Base-by-base conservation (phyloP, 2,329 filamentous ascomycete species). In the Paecilomyces sp. region DNA sequence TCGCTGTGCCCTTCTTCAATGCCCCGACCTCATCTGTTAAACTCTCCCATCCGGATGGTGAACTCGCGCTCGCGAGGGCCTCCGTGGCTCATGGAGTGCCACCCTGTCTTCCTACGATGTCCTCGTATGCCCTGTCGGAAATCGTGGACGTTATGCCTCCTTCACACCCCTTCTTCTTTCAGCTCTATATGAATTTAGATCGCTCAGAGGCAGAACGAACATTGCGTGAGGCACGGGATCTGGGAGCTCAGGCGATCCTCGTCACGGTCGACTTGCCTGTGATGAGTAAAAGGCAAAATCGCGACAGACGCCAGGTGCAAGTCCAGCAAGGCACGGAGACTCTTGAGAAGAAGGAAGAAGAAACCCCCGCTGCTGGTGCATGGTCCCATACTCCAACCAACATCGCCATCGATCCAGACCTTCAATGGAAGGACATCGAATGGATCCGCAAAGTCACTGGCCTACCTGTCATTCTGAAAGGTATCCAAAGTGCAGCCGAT, bases 31-130 rank as follows among this genome's bases (percentile, higher is more conserved):
- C 41, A 47, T 47, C 41, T 8, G 83, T 81, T 7, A 76, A 74
- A 34, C 70, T 85, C 62, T 80, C 83, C 52, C 83, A 87, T 64
- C 78, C 80, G 0, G 77, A 83, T 25, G 85, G 83, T 41, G 84
- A 87, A 70, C 71, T 77, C n/a, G 82, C 75, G 25, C 68, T 84
- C 0, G 81, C 75, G 1, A 69, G 76, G 9, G 82, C 77, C 2
- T 79, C 79, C 52, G 71, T 72, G 51, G 66, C 67, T 1, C 65
- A 76, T 1, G 78, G 81, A 1, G 76, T 83, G 3, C 78, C 82
- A 3, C 81, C 84, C 63, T 80, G 79, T 58, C 75, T 86, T 36
- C 81, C 80, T 34, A 85, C 81, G 1, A 81, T 78, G 57, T 81
- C 82, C 1, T 81, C 80, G 1, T 85, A 78, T 58, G 76, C 82